Base-by-base conservation (phyloP, 1,139 yeast genomes). In the Saccharomyces hybrid region DNA sequence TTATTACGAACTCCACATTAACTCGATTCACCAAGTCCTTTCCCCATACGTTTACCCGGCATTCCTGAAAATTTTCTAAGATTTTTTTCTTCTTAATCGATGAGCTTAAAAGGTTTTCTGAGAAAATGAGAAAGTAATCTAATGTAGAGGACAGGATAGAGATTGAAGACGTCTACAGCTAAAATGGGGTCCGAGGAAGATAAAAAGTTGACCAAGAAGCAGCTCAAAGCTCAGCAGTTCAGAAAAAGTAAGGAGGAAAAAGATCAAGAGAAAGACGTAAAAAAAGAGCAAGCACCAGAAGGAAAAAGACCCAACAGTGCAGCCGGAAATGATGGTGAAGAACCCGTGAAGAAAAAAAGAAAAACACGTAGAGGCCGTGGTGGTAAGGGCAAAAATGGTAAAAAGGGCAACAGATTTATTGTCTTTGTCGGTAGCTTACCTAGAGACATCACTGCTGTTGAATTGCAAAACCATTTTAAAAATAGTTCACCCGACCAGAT, bases 341-440 rank as follows among this genome's bases (percentile, higher is more conserved):
- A 68, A 53, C 75, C 74, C n/a, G 71, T 72, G 4, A 76, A 75
- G 63, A 85, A 85, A 74, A 86, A 85, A 68, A 75, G 91, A 59
- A 85, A 85, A 69, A 86, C 91, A 4, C 80, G 93, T 73, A 76
- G 91, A 73, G 90, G 91, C 25, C 84, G 84, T 70, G 83, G 54
- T 30, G 65, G 65, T 32, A 62, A 60, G 51, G 62, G 93, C 73
- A 76, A 89, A 72, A 88, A 89, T 23, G 87, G 87, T 26, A 81
- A 76, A 13, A 73, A 71, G 52, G 86, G 86, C 0, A 88, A 89
- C 44, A 74, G 96, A 63, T 90, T 87, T 65, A 80, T 93, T 53
- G 72, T 93, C 48, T 93, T 93, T 72, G 90, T 90, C n/a, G 99
- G 99, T 11, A 90, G 91, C 65, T 75, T 93, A 57, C 96, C 98